Evolutionary conservation across 768 basidiomycete genomes (phyloP), one percentile per base, ranked within the genome.

Genomic region (Leccinum arenicola): DNA sequence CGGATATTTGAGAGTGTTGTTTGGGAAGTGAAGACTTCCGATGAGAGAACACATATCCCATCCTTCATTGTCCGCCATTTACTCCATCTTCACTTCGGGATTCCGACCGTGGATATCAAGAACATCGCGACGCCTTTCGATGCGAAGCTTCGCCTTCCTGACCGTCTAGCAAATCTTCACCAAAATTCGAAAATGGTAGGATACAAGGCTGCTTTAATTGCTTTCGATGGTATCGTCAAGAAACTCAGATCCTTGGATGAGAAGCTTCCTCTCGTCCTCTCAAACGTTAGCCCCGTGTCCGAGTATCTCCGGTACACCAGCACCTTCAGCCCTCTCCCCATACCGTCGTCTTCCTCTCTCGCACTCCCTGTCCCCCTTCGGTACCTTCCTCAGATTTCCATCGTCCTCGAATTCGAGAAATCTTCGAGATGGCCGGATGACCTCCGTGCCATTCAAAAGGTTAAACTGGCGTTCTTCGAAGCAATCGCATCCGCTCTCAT

Each of bases 361-460:
- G 71, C 76, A 3, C 73, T 91, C 6, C 86, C 87, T 0, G 66
- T 74, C 1, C 83, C 83, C 55, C 84, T 89, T 10, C 82, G 84
- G 10, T 89, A 88, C 68, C 69, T 88, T 12, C 83, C 87, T 0
- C 80, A 83, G 3, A 89, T 94, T 62, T 83, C 89, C 14, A 76
- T 94, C 51, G 71, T 94, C 23, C 73, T 98, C 33, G 90, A 95
- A 71, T 97, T 98, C 66, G 96, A 98, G 70, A 90, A 88, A 61
- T 96, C 94, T 0, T 86, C 88, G 0, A 84, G 84, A 61, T 99
- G 97, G 97, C 96, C 97, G 0, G 95, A 98, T 67, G 94, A 98
- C 63, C 80, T 98, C 4, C 81, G 79, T 17, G 94, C 95, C 0
- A 90, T 98, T 50, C 96, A 97, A 71, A 93, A 93, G 62, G 88